Percentiles rank a stretch among this genome's conserved stretches.
Evolutionary conservation across 2,329 filamentous ascomycete genomes (phyloP).

Genomic region (Grosmannia clavigera): DNA sequence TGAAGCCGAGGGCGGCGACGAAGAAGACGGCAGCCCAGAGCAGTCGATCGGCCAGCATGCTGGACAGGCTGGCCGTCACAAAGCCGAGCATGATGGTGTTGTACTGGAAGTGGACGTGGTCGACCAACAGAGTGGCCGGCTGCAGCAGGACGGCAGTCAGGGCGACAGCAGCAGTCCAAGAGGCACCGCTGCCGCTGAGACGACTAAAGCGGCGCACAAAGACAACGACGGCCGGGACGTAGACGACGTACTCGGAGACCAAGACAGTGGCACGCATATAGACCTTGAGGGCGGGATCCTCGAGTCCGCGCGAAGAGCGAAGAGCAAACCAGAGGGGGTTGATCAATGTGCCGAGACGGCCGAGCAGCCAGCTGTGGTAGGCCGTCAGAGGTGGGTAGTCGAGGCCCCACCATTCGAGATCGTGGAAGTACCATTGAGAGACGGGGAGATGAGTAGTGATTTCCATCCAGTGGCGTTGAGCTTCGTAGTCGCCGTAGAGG

Average conservation of each 20-base stretch:
- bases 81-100: slow-evolving; percentile 98
- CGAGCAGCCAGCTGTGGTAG: slow-evolving; percentile 95
- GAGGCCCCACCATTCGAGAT: slow-evolving; percentile 92
- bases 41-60: slow-evolving; percentile 70
- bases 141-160: slow-evolving; percentile 87
- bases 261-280: slow-evolving; percentile 94
- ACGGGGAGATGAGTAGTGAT: slow-evolving; percentile 79
- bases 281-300: slow-evolving; percentile 71
- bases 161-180: slow-evolving; percentile 74
- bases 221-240: slow-evolving; percentile 72
- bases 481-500: slow-evolving; percentile 95
- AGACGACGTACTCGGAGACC: slow-evolving; percentile 81
- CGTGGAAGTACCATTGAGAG: slow-evolving; percentile 96
- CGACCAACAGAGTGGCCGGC: slow-evolving; percentile 77
- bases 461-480: slow-evolving; percentile 98
- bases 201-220: slow-evolving; percentile 74
- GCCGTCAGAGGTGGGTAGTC: slow-evolving; percentile 96
- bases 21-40: slow-evolving; percentile 92
- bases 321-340: slow-evolving; percentile 81
- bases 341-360: slow-evolving; percentile 69
- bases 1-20: slow-evolving; percentile 87
- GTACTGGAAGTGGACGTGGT: slow-evolving; percentile 95
- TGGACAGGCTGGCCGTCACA: slow-evolving; percentile 74
- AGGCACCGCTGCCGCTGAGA: slow-evolving; percentile 55
- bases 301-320: slow-evolving; percentile 66